phyloP scores from a whole-genome alignment of 257 asterid genomes.

The Lycium ferocissimum region DNA sequence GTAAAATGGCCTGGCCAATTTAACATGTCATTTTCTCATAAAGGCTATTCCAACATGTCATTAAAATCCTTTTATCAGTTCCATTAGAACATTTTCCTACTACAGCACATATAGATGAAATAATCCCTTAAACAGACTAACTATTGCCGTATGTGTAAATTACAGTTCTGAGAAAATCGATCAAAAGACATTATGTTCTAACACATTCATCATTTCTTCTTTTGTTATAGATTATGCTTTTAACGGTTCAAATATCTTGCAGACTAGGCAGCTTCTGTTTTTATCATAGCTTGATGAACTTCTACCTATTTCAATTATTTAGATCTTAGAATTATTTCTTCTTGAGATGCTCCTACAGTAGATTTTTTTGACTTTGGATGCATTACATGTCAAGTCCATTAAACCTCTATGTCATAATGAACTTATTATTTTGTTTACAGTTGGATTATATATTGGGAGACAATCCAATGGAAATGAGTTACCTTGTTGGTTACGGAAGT shows the following conservation, averaged over 20 bases:
- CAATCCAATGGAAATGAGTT: constrained; percentile 57
- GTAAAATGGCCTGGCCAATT: not conserved
- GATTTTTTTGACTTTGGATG: not conserved
- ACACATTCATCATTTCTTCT: too few relatives aligned
- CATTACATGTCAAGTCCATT: not conserved
- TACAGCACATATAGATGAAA: not conserved
- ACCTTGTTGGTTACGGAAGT: constrained; percentile 61
- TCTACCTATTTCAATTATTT: too few relatives aligned
- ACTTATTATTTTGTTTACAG: constrained; percentile 27
- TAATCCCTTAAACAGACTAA: not conserved
- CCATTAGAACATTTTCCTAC: not conserved
- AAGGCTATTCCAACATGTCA: not conserved
- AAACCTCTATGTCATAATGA: not conserved
- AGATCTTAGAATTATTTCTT: not conserved
- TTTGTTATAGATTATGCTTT: too few relatives aligned
- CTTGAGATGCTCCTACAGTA: not conserved
- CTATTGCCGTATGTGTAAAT: too few relatives aligned
- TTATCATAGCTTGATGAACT: too few relatives aligned
- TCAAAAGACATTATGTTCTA: too few relatives aligned
- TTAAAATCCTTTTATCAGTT: not conserved
- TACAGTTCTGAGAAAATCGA: too few relatives aligned
- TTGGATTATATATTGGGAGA: constrained; percentile 57
- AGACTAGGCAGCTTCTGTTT: too few relatives aligned
- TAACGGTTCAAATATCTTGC: too few relatives aligned
- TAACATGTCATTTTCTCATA: not conserved